phyloP scores from a whole-genome alignment of 2,329 filamentous ascomycete genomes.

The Acarospora socialis region DNA sequence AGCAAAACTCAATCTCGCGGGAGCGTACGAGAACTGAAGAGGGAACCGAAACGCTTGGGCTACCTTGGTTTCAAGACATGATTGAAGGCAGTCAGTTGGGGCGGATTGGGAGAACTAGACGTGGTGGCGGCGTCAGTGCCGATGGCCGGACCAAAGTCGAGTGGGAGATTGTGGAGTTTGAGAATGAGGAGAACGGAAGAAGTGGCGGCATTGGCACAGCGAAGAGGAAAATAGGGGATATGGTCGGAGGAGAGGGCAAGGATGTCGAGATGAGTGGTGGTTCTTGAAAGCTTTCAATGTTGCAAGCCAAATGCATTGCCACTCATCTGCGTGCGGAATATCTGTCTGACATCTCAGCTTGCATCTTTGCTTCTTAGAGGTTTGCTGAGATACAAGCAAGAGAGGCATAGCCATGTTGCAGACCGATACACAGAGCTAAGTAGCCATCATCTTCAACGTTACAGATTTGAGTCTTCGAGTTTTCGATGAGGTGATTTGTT shows the following conservation, averaged over 20 bases:
- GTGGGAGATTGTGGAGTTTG: slow-evolving; percentile 75
- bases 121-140: slow-evolving; percentile 43
- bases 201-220: slow-evolving; percentile 15
- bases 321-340: no score
- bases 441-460: no score
- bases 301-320: no score
- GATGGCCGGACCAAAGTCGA: slow-evolving; percentile 55
- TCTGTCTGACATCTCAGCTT: no score
- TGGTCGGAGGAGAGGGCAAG: slow-evolving; percentile 20
- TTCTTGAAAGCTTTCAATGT: no score
- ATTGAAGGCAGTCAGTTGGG: slow-evolving; percentile 62
- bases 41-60: slow-evolving; percentile 33
- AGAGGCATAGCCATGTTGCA: no score
- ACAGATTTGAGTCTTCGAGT: no score
- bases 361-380: no score
- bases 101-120: slow-evolving; percentile 45
- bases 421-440: no score
- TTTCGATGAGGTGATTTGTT: no score
- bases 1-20: slow-evolving; percentile 13
- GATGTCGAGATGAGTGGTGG: slow-evolving; percentile 25
- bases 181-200: slow-evolving; percentile 30
- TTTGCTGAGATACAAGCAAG: no score
- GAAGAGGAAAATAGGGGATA: slow-evolving; percentile 23
- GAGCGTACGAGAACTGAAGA: slow-evolving; percentile 24
- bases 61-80: slow-evolving; percentile 78